These are phyloP conservation scores for Pichia sp. DNA, from an alignment of 1,139 yeast genomes.

Conservation along the genomic window DNA sequence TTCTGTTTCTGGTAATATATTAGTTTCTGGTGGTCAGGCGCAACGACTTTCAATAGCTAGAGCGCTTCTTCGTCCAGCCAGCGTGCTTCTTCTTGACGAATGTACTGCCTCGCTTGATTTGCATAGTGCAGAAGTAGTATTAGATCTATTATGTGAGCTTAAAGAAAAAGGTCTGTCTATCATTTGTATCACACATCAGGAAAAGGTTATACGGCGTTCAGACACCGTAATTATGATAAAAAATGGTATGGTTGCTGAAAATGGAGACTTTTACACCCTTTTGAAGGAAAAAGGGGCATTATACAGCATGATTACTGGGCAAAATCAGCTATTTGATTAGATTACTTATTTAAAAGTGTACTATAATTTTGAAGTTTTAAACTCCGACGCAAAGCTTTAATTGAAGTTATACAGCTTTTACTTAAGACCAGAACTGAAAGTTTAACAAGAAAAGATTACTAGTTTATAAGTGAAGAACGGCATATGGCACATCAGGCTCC, in stretches of 20 bases:
- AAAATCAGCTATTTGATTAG: not conserved
- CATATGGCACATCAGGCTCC: slow-evolving; percentile 91
- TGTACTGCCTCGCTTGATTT: slow-evolving; percentile 77
- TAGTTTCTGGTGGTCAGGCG: slow-evolving; percentile 76
- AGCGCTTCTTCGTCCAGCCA: slow-evolving; percentile 61
- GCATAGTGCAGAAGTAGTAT: slow-evolving; percentile 42
- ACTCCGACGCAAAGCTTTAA: not conserved
- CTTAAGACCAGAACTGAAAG: not conserved
- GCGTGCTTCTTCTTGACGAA: slow-evolving; percentile 66
- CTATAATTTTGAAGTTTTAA: not conserved
- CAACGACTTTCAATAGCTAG: slow-evolving; percentile 76
- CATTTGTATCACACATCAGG: slow-evolving; percentile 55
- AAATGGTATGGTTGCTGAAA: slow-evolving; percentile 42
- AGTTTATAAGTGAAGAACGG: slow-evolving; percentile 48
- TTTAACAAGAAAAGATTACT: not conserved
- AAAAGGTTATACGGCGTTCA: slow-evolving; percentile 50
- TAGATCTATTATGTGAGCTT: slow-evolving; percentile 39
- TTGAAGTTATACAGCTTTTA: not conserved
- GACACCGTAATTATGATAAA: slow-evolving; percentile 41
- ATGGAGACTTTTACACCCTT: slow-evolving; percentile 39
- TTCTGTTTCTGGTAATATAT: slow-evolving; percentile 43
- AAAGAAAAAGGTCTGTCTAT: slow-evolving; percentile 34
- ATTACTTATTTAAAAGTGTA: not conserved
- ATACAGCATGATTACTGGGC: slow-evolving; percentile 22
- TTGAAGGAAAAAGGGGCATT: slow-evolving; percentile 28